These are phyloP conservation scores for Aspergillus arachidicola DNA, from an alignment of 2,329 filamentous ascomycete genomes.

Conservation along the genomic window DNA sequence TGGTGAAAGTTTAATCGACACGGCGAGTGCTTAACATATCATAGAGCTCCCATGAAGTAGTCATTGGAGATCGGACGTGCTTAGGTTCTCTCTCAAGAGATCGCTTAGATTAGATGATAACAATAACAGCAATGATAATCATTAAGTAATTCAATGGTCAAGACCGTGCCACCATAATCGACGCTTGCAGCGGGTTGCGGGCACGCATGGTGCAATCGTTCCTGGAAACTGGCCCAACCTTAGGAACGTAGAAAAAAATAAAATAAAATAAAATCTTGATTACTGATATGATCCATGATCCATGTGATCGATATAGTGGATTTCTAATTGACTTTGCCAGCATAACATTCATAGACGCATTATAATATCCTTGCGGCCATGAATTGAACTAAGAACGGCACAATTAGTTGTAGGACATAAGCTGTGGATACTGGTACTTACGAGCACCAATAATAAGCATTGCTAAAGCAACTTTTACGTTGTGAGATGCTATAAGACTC, in stretches of 20 bases:
- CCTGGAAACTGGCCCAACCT: background rate
- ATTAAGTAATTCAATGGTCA: background rate
- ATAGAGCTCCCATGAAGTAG: background rate
- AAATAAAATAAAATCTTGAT: background rate
- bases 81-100: background rate
- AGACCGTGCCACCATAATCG: background rate
- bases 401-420: background rate
- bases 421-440: slow-evolving; percentile 6
- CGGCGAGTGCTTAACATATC: background rate
- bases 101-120: background rate
- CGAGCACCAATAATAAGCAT: slow-evolving; percentile 21
- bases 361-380: background rate
- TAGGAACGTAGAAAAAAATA: background rate
- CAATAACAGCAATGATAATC: background rate
- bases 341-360: background rate
- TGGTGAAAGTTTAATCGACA: background rate
- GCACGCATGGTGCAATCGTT: background rate
- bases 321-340: background rate
- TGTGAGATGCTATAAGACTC: slow-evolving; percentile 27
- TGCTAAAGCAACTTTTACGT: slow-evolving; percentile 22
- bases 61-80: background rate
- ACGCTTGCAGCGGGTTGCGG: background rate
- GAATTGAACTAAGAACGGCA: background rate
- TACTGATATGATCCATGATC: background rate
- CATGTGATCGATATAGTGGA: background rate